Evolutionary conservation across 2,329 filamentous ascomycete species (phyloP).

Genomic region (Penicillium griseofulvum): DNA sequence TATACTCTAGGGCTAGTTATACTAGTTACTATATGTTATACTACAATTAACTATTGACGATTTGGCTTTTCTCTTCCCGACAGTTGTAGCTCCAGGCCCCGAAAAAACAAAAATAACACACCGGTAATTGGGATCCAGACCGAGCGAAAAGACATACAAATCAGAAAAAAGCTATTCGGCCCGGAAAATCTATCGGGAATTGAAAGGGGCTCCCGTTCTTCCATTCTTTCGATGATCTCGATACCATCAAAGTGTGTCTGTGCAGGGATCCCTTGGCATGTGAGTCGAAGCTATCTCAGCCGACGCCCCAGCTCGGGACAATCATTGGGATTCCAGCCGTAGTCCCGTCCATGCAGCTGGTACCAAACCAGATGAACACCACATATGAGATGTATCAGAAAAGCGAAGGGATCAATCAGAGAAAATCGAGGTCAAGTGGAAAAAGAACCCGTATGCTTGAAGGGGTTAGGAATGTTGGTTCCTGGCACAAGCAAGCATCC

Average conservation of each 20-base stretch:
- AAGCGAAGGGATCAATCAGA: not conserved
- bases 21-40: not conserved
- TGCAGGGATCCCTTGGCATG: slow-evolving; percentile 25
- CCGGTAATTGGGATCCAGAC: slow-evolving; percentile 1
- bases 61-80: not conserved
- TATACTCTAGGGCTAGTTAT: too few relatives aligned
- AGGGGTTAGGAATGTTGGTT: slow-evolving; percentile 13
- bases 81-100: too few relatives aligned
- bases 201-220: slow-evolving; percentile 7
- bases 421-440: not conserved
- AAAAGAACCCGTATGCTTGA: not conserved
- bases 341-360: slow-evolving; percentile 3
- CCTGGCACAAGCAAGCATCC: slow-evolving; percentile 9
- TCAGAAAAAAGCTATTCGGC: not conserved
- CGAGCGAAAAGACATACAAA: not conserved
- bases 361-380: not conserved
- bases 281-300: slow-evolving; percentile 18
- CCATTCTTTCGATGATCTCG: slow-evolving; percentile 3
- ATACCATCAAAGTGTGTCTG: not conserved
- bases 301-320: slow-evolving; percentile 19
- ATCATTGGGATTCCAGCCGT: slow-evolving; percentile 22
- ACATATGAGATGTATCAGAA: not conserved
- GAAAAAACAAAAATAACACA: not conserved
- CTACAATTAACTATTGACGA: not conserved
- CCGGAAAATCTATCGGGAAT: slow-evolving; percentile 1